Percentiles rank a stretch among this genome's conserved stretches.
Evolutionary conservation across 768 basidiomycete genomes (phyloP).

Genomic region (Boletus barrowsii): DNA sequence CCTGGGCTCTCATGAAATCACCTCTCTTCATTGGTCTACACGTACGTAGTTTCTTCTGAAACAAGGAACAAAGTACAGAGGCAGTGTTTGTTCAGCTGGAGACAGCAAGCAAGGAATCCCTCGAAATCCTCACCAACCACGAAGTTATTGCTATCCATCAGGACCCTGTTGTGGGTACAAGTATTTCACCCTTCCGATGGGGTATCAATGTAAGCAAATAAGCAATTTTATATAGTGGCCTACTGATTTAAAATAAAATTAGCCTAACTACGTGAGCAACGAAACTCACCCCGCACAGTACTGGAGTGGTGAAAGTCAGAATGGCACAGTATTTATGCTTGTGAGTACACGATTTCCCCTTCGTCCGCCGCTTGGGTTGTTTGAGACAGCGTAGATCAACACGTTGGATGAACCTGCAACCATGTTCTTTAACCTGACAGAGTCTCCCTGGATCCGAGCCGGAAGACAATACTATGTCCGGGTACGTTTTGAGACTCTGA

Average conservation of each 20-base stretch:
- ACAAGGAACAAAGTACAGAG: slow-evolving; percentile 1
- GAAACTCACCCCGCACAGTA: slow-evolving; percentile 61
- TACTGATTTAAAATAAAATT: neutral
- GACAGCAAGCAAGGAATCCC: slow-evolving; percentile 44
- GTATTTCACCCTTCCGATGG: slow-evolving; percentile 67
- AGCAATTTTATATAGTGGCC: neutral
- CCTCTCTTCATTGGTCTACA: slow-evolving; percentile 63
- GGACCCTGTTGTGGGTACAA: slow-evolving; percentile 58
- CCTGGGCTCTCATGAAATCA: slow-evolving; percentile 70
- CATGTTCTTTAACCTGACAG: slow-evolving; percentile 61
- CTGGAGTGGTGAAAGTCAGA: slow-evolving; percentile 65
- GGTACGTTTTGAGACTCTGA: slow-evolving; percentile 34
- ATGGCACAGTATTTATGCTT: slow-evolving; percentile 67
- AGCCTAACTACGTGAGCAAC: slow-evolving; percentile 40
- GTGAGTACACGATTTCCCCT: slow-evolving; percentile 31
- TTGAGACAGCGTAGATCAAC: slow-evolving; percentile 47
- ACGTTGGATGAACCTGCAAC: slow-evolving; percentile 52
- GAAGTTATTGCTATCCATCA: slow-evolving; percentile 71
- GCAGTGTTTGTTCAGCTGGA: slow-evolving; percentile 39
- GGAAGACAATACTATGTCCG: slow-evolving; percentile 64
- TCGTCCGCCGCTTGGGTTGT: neutral
- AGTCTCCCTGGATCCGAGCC: slow-evolving; percentile 69
- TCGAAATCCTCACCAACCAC: slow-evolving; percentile 57
- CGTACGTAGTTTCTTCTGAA: slow-evolving; percentile 32
- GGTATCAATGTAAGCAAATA: slow-evolving; percentile 52